Evolutionary conservation across 2,329 filamentous ascomycete genomes (phyloP).

Genomic region (Botryotinia calthae): DNA sequence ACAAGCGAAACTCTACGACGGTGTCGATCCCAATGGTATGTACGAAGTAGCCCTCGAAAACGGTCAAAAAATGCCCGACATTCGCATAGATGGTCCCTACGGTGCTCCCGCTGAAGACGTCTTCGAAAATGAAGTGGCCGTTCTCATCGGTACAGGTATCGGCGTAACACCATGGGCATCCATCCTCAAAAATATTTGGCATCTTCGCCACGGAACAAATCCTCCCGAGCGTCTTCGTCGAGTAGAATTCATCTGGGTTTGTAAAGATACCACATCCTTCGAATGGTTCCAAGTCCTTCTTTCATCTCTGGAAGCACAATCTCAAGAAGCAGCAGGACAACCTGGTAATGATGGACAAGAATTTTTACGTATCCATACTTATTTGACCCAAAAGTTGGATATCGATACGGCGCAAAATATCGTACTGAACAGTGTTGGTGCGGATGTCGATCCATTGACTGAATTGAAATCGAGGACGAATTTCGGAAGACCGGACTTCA

Average conservation of each 20-base stretch:
- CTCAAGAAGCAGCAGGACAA: constrained; percentile 63
- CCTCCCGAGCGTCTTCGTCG: constrained; percentile 84
- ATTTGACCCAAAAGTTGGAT: constrained; percentile 91
- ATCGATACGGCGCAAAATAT: constrained; percentile 94
- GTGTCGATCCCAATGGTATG: constrained; percentile 90
- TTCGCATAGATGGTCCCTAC: constrained; percentile 93
- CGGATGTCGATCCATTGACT: constrained; percentile 83
- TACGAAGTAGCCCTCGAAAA: constrained; percentile 96
- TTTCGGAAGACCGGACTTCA: constrained; percentile 91
- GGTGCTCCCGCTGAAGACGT: constrained; percentile 97
- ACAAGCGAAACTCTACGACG: constrained; percentile 86
- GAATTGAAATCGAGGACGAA: constrained; percentile 88
- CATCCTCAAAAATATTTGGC: constrained; percentile 97
- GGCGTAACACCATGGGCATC: constrained; percentile 84
- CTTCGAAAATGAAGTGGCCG: constrained; percentile 86
- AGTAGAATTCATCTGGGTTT: constrained; percentile 99
- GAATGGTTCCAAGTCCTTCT: constrained; percentile 98
- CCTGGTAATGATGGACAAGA: constrained; percentile 69
- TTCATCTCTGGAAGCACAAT: constrained; percentile 85
- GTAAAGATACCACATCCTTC: constrained; percentile 91
- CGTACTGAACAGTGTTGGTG: constrained; percentile 90
- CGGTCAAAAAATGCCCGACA: constrained; percentile 83
- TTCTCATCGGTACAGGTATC: constrained; percentile 82
- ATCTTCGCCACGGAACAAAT: constrained; percentile 85
- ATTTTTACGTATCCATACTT: constrained; percentile 97